Evolutionary conservation across 2,329 filamentous ascomycete genomes (phyloP).

Genomic region (Trematosphaeria pertusa): DNA sequence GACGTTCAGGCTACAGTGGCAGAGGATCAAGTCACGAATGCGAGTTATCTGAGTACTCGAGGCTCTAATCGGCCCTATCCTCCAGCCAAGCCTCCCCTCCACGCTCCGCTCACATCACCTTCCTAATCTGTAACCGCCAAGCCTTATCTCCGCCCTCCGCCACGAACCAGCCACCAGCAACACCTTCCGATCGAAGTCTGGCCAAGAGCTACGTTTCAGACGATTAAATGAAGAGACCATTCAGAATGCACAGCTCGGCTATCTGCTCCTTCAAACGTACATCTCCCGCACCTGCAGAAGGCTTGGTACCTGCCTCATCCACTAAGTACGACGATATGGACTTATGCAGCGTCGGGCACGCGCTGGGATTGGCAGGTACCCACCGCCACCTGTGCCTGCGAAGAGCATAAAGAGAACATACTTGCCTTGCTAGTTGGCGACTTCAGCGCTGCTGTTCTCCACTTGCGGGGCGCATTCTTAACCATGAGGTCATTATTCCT

Average conservation of each 20-base stretch:
- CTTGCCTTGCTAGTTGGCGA: too few relatives aligned
- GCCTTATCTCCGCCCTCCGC: slow-evolving; percentile 9
- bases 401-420: slow-evolving; percentile 3
- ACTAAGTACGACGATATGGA: slow-evolving; percentile 16
- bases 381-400: background rate
- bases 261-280: slow-evolving; percentile 17
- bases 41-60: too few relatives aligned
- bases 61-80: slow-evolving; percentile 1
- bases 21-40: too few relatives aligned
- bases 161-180: slow-evolving; percentile 9
- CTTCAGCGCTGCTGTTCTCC: slow-evolving; percentile 7
- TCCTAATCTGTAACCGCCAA: slow-evolving; percentile 15
- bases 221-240: slow-evolving; percentile 37
- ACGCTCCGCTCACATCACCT: slow-evolving; percentile 12
- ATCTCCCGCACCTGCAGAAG: slow-evolving; percentile 31
- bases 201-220: slow-evolving; percentile 25
- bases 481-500: slow-evolving; percentile 40
- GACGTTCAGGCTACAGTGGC: too few relatives aligned
- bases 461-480: slow-evolving; percentile 3
- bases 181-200: slow-evolving; percentile 6
- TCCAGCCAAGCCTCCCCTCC: slow-evolving; percentile 2
- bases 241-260: slow-evolving; percentile 14
- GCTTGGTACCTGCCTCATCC: slow-evolving; percentile 35
- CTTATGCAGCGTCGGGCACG: background rate
- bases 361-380: too few relatives aligned